Evolutionary conservation across 306 rosid genomes (phyloP).

Genomic region (Pyrus bretschneideri): DNA sequence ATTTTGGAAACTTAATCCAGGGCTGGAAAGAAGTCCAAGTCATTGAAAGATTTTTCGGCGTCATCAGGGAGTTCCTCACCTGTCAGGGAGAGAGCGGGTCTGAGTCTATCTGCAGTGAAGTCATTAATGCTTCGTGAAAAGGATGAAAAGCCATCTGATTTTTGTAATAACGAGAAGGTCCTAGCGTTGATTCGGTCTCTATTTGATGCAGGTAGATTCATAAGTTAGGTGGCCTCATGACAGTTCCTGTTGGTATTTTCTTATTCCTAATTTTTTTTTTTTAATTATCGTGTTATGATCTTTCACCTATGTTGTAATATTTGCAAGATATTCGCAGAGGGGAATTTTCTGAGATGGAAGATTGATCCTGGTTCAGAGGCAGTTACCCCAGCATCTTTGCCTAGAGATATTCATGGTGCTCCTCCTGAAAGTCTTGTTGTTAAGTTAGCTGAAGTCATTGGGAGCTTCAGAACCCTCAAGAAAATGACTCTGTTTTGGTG

Average conservation of each 20-base stretch:
- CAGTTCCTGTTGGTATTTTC: conserved; percentile 6
- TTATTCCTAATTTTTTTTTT: conserved; percentile 2
- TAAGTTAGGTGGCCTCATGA: conserved; percentile 25
- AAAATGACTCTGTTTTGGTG: conserved; percentile 91
- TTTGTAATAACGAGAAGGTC: conserved; percentile 55
- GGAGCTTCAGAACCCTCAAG: conserved; percentile 60
- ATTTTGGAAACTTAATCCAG: conserved; percentile 37
- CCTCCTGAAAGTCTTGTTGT: conserved; percentile 88
- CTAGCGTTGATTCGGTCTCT: conserved; percentile 52
- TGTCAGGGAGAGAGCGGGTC: conserved; percentile 61
- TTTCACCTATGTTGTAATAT: conserved; percentile 77
- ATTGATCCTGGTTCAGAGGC: conserved; percentile 45
- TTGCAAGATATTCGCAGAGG: conserved; percentile 92
- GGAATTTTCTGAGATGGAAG: conserved; percentile 68
- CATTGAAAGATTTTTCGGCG: conserved; percentile 65
- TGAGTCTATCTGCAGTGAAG: conserved; percentile 73
- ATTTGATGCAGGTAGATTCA: conserved; percentile 77
- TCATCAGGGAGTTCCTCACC: conserved; percentile 65
- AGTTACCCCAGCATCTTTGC: conserved; percentile 43
- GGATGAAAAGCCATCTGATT: conserved; percentile 64
- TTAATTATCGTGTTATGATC: conserved; percentile 43
- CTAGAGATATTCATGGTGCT: conserved; percentile 89
- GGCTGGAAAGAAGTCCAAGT: conserved; percentile 72
- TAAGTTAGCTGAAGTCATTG: conserved; percentile 83
- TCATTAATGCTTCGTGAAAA: conserved; percentile 81